phyloP scores from a whole-genome alignment of 768 basidiomycete genomes.

The Rhodotorula toruloides region DNA sequence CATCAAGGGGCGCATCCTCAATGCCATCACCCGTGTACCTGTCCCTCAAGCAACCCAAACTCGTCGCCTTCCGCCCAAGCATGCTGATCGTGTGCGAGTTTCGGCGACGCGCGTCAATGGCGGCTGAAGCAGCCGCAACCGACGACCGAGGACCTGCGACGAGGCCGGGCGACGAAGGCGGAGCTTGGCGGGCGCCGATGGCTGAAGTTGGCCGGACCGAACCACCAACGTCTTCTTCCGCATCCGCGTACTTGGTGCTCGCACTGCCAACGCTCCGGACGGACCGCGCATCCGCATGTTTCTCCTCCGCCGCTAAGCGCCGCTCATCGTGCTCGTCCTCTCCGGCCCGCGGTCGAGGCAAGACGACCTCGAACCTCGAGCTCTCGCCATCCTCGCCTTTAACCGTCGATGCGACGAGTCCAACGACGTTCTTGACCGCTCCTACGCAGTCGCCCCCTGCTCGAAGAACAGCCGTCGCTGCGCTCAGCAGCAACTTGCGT shows the following conservation, averaged over 20 bases:
- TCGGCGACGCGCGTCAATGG: slow-evolving; percentile 11
- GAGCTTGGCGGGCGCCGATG: too few relatives aligned
- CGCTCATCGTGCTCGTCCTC: slow-evolving; percentile 26
- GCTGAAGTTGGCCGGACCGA: too few relatives aligned
- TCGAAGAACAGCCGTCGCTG: slow-evolving; percentile 81
- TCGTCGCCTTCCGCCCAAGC: slow-evolving; percentile 47
- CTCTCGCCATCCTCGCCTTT: background rate
- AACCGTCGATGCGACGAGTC: slow-evolving; percentile 19
- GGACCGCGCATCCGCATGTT: background rate
- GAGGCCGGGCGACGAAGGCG: too few relatives aligned
- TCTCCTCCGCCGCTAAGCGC: background rate
- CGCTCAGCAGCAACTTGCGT: slow-evolving; percentile 67
- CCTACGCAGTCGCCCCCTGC: slow-evolving; percentile 82
- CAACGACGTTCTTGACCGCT: slow-evolving; percentile 73
- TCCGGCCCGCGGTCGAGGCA: slow-evolving; percentile 18
- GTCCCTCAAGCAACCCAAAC: slow-evolving; percentile 43
- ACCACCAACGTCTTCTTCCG: background rate
- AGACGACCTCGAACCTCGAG: slow-evolving; percentile 18
- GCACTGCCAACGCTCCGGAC: background rate
- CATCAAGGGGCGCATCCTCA: background rate
- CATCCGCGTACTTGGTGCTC: slow-evolving; percentile 3
- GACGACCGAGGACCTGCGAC: too few relatives aligned
- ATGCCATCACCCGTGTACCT: slow-evolving; percentile 35
- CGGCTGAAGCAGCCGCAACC: background rate
- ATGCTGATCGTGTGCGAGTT: slow-evolving; percentile 47